Evolutionary conservation across 139 green algal species (phyloP), one percentile per base, ranked within the genome.

Genomic region (Mychonastes homosphaera): DNA sequence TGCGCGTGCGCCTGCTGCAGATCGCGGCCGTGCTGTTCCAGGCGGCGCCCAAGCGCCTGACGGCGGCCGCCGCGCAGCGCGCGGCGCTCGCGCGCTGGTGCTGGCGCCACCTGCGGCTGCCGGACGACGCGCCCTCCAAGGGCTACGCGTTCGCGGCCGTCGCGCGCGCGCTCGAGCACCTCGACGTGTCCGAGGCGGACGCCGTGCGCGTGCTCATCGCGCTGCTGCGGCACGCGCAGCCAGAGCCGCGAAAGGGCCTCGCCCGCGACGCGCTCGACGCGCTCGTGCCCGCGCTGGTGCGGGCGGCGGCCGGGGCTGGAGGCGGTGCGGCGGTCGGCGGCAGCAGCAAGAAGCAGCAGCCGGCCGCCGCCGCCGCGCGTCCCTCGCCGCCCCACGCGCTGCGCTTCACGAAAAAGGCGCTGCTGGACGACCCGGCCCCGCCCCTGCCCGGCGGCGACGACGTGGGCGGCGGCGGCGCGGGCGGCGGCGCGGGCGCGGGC

Each of bases 381-480:
- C 19, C 50, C n/a, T 3, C 33, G 23, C 30, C 41, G 32, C 2
- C 45, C 34, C 43, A 2, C 19, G 26, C 7, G 55, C 21, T 4
- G 39, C 53, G 53, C 27, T 63, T 39, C 55, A 32, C 57, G 24
- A 64, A 62, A 32, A 66, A 75, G 60, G 55, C 71, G n/a, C 53
- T 95, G 40, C 61, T 85, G 2, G 89, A 95, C 59, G 89, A 95
- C n/a, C n/a, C n/a, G n/a, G n/a, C n/a, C n/a, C n/a, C n/a, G n/a
- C n/a, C n/a, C n/a, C n/a, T n/a, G n/a, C n/a, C n/a, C n/a, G n/a
- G n/a, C n/a, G n/a, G n/a, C n/a, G n/a, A n/a, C n/a, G n/a, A n/a
- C n/a, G n/a, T n/a, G n/a, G n/a, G n/a, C n/a, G n/a, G n/a, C n/a
- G n/a, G n/a, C n/a, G n/a, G n/a, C n/a, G n/a, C n/a, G n/a, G n/a